Conservation (phyloP, 2,329 filamentous ascomycete genomes). For the Alternaria alternata region DNA sequence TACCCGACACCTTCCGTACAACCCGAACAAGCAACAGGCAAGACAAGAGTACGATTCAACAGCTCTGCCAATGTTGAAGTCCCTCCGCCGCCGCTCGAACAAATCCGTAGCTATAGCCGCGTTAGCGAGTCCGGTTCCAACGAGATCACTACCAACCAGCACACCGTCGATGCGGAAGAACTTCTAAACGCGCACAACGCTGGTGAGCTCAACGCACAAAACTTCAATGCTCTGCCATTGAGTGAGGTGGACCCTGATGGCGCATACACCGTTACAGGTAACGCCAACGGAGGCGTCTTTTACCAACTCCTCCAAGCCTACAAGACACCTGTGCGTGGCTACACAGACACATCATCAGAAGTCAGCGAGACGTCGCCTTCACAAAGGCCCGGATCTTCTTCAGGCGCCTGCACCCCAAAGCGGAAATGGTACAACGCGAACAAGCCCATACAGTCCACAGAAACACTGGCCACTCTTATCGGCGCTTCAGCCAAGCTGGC, state of each 20-base stretch:
- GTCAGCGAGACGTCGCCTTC: conserved; percentile 27
- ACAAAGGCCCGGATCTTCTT: conserved; percentile 26
- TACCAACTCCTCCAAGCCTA: conserved; percentile 46
- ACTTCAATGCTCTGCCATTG: conserved; percentile 1
- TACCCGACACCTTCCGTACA: conserved; percentile 19
- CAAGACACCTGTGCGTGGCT: conserved; percentile 30
- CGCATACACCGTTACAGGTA: conserved; percentile 38
- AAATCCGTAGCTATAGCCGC: conserved; percentile 22
- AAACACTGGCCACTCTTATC: conserved; percentile 42
- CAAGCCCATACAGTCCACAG: conserved; percentile 35
- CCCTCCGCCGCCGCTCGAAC: conserved; percentile 15
- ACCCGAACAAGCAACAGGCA: conserved; percentile 21
- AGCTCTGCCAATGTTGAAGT: conserved; percentile 37
- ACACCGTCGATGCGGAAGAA: conserved; percentile 32
- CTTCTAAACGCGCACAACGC: conserved; percentile 31
- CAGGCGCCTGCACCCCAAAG: conserved; percentile 36
- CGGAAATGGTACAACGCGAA: conserved; percentile 45
- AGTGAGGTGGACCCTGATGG: conserved; percentile 26
- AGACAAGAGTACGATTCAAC: conserved; percentile 38
- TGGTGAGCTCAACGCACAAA: conserved; percentile 6
- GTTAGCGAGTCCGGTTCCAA: conserved; percentile 23
- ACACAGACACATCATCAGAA: conserved; percentile 25
- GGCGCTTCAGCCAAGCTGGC: conserved; percentile 41
- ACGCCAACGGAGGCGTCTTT: conserved; percentile 40
- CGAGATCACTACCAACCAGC: conserved; percentile 19